A percentile compares a stretch with the other conserved stretches of the same genome.
These are phyloP conservation scores for Phalaenopsis hybrid DNA, from an alignment of 116 monocot species.

Conservation along the genomic window DNA sequence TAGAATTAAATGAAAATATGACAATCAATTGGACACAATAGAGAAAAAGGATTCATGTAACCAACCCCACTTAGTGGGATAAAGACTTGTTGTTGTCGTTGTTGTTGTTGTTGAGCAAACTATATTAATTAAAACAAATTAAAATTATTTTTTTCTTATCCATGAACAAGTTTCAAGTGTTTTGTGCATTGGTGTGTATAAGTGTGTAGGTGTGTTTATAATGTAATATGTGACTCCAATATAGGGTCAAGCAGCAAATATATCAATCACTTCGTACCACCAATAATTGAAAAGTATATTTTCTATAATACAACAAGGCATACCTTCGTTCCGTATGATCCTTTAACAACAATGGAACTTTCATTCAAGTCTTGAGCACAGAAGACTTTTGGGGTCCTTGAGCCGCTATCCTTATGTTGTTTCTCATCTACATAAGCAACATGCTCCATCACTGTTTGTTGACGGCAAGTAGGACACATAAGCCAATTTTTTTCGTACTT, in stretches of 20 bases:
- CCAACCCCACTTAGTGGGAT: too few species aligned
- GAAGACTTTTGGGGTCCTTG: constrained; percentile 16
- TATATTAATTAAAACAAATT: not conserved
- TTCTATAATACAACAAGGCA: not conserved
- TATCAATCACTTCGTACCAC: not conserved
- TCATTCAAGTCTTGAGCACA: constrained; percentile 37
- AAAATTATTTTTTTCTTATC: not conserved
- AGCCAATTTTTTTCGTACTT: constrained; percentile 67
- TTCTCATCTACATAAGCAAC: constrained; percentile 86
- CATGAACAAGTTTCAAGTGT: not conserved
- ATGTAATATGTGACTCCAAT: not conserved
- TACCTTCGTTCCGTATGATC: constrained; percentile 98
- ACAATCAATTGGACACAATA: too few species aligned
- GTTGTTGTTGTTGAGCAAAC: too few species aligned
- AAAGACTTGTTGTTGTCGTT: too few species aligned
- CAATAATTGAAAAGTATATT: not conserved
- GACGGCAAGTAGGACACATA: constrained; percentile 93
- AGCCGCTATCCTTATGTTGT: constrained; percentile 17
- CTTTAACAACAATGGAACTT: constrained; percentile 51
- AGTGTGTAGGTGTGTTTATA: not conserved
- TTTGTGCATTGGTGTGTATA: not conserved
- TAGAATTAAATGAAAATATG: too few species aligned
- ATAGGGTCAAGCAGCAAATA: not conserved
- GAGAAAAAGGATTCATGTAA: too few species aligned
- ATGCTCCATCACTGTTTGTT: constrained; percentile 59